Conservation (phyloP, 148 eudicot genomes). For the Amaranthus hypochondriacus region DNA sequence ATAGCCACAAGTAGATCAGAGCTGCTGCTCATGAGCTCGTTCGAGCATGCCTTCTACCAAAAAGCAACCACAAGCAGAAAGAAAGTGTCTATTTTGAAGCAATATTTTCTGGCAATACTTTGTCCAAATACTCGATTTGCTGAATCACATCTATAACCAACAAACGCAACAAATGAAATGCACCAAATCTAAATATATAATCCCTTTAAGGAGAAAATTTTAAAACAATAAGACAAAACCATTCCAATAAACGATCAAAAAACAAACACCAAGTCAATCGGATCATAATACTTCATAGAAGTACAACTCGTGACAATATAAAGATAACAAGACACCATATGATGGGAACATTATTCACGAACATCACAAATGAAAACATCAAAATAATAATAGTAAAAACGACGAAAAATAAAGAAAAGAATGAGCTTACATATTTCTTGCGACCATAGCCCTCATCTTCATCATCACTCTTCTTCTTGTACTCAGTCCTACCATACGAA, state of each 20-base stretch:
- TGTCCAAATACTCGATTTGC: too few species aligned
- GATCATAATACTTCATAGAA: not conserved
- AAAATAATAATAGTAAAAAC: not conserved
- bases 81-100: too few species aligned
- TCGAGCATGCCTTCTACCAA: too few species aligned
- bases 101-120: too few species aligned
- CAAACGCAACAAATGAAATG: not conserved
- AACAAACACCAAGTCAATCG: not conserved
- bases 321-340: not conserved
- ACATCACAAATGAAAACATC: not conserved
- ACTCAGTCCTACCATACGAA: conserved; percentile 37
- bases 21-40: too few species aligned
- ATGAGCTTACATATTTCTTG: conserved; percentile 63
- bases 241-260: not conserved
- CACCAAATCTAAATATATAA: not conserved
- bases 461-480: conserved; percentile 26
- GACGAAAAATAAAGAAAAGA: not conserved
- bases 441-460: conserved; percentile 57
- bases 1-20: too few species aligned
- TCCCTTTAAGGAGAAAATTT: not conserved
- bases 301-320: not conserved
- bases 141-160: too few species aligned
- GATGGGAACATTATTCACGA: not conserved
- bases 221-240: not conserved
- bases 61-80: too few species aligned